A percentile compares a stretch with the other conserved stretches of the same genome.
phyloP scores from a whole-genome alignment of 192 early-diverging fungal species.

The Rhizophagus clarus region DNA sequence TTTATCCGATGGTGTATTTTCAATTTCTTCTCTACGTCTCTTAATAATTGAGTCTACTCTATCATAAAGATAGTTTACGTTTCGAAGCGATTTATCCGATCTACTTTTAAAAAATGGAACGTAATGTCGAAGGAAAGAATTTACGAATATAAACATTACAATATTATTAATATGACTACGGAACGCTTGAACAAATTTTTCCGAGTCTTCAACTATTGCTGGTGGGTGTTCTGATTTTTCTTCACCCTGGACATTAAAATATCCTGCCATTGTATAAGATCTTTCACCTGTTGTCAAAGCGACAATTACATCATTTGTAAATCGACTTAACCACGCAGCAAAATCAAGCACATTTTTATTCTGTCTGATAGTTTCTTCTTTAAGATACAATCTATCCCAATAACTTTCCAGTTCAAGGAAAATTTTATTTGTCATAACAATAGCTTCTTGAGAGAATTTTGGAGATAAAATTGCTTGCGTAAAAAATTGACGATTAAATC shows the following conservation, averaged over 20 bases:
- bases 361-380: neutral
- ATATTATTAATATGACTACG: neutral
- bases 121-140: neutral
- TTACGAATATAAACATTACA: neutral
- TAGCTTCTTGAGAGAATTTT: neutral
- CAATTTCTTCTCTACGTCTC: neutral
- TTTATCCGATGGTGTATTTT: too few relatives aligned
- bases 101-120: neutral
- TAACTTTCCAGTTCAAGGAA: neutral
- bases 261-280: neutral
- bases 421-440: neutral
- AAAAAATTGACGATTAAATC: slow-evolving; percentile 19
- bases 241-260: neutral
- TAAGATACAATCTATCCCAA: neutral
- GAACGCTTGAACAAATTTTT: neutral
- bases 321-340: neutral
- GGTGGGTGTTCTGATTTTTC: neutral
- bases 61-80: neutral
- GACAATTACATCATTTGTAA: slow-evolving; percentile 5
- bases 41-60: neutral
- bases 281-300: neutral
- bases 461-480: neutral
- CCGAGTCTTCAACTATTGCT: neutral
- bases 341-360: neutral
- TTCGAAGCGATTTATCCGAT: neutral